phyloP scores from a whole-genome alignment of 805 yeast genomes.

The Lipomyces yamanashiensis region DNA sequence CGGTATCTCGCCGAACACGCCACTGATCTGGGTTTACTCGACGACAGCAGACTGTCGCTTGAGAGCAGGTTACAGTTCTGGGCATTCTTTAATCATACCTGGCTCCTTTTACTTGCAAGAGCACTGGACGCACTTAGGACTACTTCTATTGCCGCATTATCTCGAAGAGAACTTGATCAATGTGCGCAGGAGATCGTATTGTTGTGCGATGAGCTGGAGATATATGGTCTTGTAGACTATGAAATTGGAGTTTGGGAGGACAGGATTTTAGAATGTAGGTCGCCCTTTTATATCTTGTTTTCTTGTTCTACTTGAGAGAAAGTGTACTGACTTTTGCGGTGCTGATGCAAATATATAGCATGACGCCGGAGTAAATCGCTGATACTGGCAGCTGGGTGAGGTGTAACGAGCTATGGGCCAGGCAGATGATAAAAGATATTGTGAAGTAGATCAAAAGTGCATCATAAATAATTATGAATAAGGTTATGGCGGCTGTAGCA shows the following conservation, averaged over 20 bases:
- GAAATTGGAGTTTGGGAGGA: constrained; percentile 35
- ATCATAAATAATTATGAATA: no score
- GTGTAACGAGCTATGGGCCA: no score
- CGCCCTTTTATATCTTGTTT: background rate
- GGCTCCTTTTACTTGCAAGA: constrained; percentile 19
- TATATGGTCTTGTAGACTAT: constrained; percentile 34
- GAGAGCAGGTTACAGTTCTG: constrained; percentile 19
- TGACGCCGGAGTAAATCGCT: background rate
- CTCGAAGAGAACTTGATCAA: constrained; percentile 18
- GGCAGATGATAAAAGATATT: no score
- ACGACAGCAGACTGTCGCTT: constrained; percentile 10
- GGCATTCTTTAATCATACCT: constrained; percentile 22
- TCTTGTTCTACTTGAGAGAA: background rate
- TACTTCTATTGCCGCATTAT: background rate
- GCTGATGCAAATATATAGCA: background rate
- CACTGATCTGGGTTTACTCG: constrained; percentile 22
- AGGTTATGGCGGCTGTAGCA: no score
- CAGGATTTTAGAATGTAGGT: constrained; percentile 21
- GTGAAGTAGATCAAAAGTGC: no score
- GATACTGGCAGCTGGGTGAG: no score
- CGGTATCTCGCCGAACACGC: constrained; percentile 14
- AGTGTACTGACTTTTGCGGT: no score
- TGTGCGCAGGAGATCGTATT: constrained; percentile 15
- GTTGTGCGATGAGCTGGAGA: constrained; percentile 22
- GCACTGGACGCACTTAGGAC: background rate